Conservation (phyloP, 78 protist genomes). For the Dictyostelium brefeldianum region DNA sequence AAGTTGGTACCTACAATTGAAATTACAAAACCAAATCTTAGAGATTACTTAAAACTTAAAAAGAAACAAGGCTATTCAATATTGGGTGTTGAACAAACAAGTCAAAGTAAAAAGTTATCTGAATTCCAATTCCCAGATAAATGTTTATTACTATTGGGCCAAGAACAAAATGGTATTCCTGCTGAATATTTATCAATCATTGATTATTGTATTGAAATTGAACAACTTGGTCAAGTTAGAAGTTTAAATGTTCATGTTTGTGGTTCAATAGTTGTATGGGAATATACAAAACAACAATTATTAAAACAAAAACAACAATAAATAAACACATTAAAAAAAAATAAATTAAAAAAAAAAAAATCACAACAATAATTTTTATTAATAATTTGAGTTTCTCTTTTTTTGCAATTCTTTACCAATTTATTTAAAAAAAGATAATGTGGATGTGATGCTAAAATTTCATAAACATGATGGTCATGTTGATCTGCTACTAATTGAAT, state of each 20-base stretch:
- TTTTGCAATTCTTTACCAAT: too few species aligned
- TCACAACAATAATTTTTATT: too few species aligned
- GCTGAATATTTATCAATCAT: conserved; percentile 51
- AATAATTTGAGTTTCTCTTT: too few species aligned
- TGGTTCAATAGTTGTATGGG: conserved; percentile 86
- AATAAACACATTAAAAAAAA: neutral
- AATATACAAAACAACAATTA: conserved; percentile 85
- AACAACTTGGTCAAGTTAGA: conserved; percentile 93
- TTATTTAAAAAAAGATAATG: too few species aligned
- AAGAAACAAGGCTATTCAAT: conserved; percentile 85
- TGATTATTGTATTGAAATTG: conserved; percentile 89
- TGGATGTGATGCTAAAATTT: too few species aligned
- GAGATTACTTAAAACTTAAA: conserved; percentile 41
- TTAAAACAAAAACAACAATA: conserved; percentile 20
- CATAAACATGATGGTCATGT: too few species aligned
- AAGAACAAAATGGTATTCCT: conserved; percentile 90
- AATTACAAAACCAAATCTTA: conserved; percentile 43
- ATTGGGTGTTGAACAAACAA: conserved; percentile 92
- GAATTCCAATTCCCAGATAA: conserved; percentile 83
- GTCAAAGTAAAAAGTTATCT: conserved; percentile 77
- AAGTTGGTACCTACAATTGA: conserved; percentile 87
- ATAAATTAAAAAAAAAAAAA: neutral
- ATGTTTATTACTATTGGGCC: conserved; percentile 85
- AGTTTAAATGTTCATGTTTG: conserved; percentile 93
- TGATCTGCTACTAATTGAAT: too few species aligned